phyloP scores from a whole-genome alignment of 2,329 filamentous ascomycete genomes.

The Aspergillus sp. region DNA sequence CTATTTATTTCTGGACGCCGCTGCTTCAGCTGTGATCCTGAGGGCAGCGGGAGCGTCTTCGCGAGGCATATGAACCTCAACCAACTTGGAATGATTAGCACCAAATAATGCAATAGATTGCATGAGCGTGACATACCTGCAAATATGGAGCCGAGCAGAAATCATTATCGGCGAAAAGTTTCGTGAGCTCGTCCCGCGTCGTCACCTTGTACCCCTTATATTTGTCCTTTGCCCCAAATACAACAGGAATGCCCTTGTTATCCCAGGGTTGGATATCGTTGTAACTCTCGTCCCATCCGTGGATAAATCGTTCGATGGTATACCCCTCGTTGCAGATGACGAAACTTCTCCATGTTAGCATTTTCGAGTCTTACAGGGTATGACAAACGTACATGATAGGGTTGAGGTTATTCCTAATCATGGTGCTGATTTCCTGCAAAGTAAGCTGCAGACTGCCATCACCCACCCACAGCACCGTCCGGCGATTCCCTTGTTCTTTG shows the following conservation, averaged over 20 bases:
- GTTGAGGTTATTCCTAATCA: constrained; percentile 74
- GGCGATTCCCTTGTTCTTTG: constrained; percentile 64
- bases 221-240: constrained; percentile 67
- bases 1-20: constrained; percentile 66
- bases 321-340: constrained; percentile 87
- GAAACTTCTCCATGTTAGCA: constrained; percentile 57
- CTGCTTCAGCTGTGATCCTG: constrained; percentile 71
- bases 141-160: constrained; percentile 61
- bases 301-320: constrained; percentile 87
- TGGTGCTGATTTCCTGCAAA: constrained; percentile 80
- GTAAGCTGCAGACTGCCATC: constrained; percentile 88
- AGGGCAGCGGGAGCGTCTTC: constrained; percentile 76
- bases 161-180: constrained; percentile 65
- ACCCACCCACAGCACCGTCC: constrained; percentile 85
- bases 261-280: constrained; percentile 82
- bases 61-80: constrained; percentile 80
- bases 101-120: constrained; percentile 4
- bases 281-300: constrained; percentile 78
- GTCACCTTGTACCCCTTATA: constrained; percentile 69
- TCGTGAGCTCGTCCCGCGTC: constrained; percentile 70
- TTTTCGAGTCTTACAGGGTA: neutral
- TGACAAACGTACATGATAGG: constrained; percentile 70
- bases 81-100: constrained; percentile 60
- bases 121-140: constrained; percentile 39
- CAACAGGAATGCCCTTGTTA: constrained; percentile 68